Base-by-base conservation (phyloP, 495 filamentous ascomycete species). In the Trichoderma reesei region DNA sequence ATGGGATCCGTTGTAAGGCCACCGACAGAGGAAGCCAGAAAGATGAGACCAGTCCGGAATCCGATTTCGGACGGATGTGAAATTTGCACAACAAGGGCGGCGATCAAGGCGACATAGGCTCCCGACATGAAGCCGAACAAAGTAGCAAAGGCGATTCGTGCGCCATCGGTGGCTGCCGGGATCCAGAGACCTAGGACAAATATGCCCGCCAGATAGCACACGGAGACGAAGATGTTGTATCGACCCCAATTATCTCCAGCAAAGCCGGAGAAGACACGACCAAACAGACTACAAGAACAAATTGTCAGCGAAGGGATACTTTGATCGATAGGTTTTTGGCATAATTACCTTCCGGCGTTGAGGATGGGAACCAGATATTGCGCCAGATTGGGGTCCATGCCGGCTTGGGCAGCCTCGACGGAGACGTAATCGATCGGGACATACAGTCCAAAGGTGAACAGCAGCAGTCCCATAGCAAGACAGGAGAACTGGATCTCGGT, bases 371-470 rank as follows among this genome's bases (percentile, higher is more conserved):
- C 71, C 11, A 89, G 73, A 70, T 90, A 88, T 41, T 72, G 68
- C 16, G 82, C 79, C 7, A 90, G 70, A 16, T 73, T 61, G 1
- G 63, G n/a, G 10, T 74, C 74, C 80, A 90, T 85, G 60, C 86
- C 85, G 51, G 76, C 68, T 33, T 66, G 63, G 37, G 74, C 66
- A 0, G 83, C 87, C 61, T 85, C 72, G 2, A 82, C 74, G n/a
- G 83, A 80, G 33, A 90, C 74, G 69, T 80, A 90, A 67, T 81
- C 86, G 74, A 88, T 81, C 0, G 87, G 87, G 11, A 87, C 67
- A 68, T 86, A 76, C 11, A 85, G 77, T 11, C 85, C 86, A 67
- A 80, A 79, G 13, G 59, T 64, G 26, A 87, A 83, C 2, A 83
- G 71, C 68, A 86, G 83, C 2, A 69, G 65, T 9, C 65, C 67